Percentiles rank a stretch among this genome's conserved stretches.
phyloP scores from a whole-genome alignment of 2,329 filamentous ascomycete species.

The Talaromyces sp. region DNA sequence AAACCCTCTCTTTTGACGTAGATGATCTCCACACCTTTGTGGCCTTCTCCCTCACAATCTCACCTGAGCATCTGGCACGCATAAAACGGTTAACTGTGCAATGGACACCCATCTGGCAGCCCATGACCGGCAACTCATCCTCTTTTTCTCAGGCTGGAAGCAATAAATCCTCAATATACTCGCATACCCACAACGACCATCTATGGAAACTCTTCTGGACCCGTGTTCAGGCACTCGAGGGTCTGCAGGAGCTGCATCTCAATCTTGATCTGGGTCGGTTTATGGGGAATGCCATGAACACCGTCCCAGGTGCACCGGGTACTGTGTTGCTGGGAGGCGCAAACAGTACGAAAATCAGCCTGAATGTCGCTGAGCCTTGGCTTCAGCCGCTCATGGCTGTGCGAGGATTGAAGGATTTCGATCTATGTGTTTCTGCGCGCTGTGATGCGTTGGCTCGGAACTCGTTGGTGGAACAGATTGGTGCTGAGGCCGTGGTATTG shows the following conservation, averaged over 20 bases:
- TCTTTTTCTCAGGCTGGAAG: not conserved
- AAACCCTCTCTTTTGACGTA: constrained; percentile 31
- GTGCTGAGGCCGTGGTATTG: constrained; percentile 27
- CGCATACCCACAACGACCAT: constrained; percentile 36
- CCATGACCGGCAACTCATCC: constrained; percentile 26
- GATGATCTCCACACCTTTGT: constrained; percentile 39
- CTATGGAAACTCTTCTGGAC: constrained; percentile 34
- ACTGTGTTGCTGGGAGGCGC: constrained; percentile 22
- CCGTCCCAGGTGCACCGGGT: not conserved
- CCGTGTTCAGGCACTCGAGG: constrained; percentile 22
- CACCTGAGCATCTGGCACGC: constrained; percentile 19
- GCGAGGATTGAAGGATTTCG: constrained; percentile 30
- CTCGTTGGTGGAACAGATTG: constrained; percentile 28
- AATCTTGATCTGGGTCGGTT: constrained; percentile 34
- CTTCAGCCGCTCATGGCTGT: constrained; percentile 30
- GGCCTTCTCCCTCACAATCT: constrained; percentile 29
- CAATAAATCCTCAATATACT: constrained; percentile 25
- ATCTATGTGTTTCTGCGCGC: constrained; percentile 33
- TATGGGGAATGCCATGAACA: constrained; percentile 19
- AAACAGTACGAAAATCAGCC: constrained; percentile 24
- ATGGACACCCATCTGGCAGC: constrained; percentile 36
- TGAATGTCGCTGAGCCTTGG: constrained; percentile 30
- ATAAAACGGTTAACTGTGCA: constrained; percentile 31
- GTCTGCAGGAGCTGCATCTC: constrained; percentile 25
- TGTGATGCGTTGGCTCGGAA: constrained; percentile 31